Evolutionary conservation across 768 basidiomycete genomes (phyloP).

Genomic region (Chiua virens): DNA sequence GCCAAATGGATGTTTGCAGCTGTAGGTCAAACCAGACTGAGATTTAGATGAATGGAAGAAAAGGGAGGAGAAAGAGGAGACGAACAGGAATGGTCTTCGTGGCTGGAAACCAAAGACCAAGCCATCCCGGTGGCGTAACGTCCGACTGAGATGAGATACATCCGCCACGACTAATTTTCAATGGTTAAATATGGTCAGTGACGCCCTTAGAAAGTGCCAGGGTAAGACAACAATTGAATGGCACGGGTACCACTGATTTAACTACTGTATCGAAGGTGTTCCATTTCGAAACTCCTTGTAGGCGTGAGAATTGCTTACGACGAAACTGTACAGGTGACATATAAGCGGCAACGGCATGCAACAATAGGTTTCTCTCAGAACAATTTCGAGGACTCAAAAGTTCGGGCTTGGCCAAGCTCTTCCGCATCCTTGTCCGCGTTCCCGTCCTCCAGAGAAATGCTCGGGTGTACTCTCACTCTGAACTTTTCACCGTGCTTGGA

Average conservation of each 20-base stretch:
- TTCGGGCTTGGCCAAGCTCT: conserved; percentile 84
- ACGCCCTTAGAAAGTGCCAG: too few relatives aligned
- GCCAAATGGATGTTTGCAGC: background rate
- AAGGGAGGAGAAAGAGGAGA: conserved; percentile 4
- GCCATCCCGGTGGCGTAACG: too few relatives aligned
- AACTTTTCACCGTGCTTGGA: conserved; percentile 33
- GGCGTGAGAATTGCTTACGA: conserved; percentile 45
- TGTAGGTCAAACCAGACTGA: too few relatives aligned
- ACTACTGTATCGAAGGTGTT: too few relatives aligned
- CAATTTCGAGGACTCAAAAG: conserved; percentile 87
- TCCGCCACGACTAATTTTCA: too few relatives aligned
- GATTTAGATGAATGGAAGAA: too few relatives aligned
- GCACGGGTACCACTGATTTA: too few relatives aligned
- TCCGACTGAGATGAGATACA: too few relatives aligned
- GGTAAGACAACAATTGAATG: too few relatives aligned
- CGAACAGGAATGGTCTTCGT: background rate
- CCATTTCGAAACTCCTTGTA: background rate
- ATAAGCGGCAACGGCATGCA: background rate
- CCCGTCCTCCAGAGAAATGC: conserved; percentile 77
- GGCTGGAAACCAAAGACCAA: conserved; percentile 1
- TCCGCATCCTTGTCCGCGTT: conserved; percentile 93
- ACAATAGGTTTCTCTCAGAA: conserved; percentile 41
- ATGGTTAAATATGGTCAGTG: too few relatives aligned
- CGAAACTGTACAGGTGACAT: conserved; percentile 32
- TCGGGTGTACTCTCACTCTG: conserved; percentile 37